phyloP scores from a whole-genome alignment of 176 grass and related monocot genomes.

The Bromus sterilis region DNA sequence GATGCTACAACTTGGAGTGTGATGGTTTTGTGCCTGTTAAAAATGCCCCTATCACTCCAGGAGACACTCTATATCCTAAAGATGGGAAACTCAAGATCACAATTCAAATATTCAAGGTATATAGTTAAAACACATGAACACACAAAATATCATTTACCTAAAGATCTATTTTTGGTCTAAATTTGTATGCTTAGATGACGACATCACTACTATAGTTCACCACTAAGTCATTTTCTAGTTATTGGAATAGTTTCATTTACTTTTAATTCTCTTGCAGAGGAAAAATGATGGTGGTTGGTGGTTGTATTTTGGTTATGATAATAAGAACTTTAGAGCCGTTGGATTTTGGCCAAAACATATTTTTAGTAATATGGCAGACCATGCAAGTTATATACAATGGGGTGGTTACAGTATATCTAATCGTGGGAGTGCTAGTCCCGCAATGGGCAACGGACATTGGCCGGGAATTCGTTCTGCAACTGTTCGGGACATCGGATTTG shows the following conservation, averaged over 20 bases:
- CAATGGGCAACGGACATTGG: slow-evolving; percentile 1
- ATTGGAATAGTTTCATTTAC: too few species aligned
- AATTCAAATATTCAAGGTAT: slow-evolving; percentile 14
- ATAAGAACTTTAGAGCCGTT: not conserved
- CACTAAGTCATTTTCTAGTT: too few species aligned
- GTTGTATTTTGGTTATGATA: not conserved
- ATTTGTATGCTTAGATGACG: too few species aligned
- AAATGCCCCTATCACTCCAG: not conserved
- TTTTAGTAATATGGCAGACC: not conserved
- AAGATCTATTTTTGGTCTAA: too few species aligned
- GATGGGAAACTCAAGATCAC: not conserved
- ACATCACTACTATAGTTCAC: too few species aligned
- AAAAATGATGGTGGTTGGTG: not conserved
- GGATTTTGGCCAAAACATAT: not conserved
- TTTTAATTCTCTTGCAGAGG: not conserved
- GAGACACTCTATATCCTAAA: not conserved
- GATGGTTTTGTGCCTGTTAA: not conserved
- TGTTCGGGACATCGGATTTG: not conserved
- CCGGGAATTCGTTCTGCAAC: not conserved
- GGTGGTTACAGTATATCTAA: not conserved
- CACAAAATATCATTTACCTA: not conserved
- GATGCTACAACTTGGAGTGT: not conserved
- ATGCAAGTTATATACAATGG: not conserved
- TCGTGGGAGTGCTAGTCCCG: not conserved
- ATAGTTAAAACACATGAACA: not conserved